Evolutionary conservation across 129 eudicot species (phyloP), one percentile per base, ranked within the genome.

Genomic region (Lonicera japonica): DNA sequence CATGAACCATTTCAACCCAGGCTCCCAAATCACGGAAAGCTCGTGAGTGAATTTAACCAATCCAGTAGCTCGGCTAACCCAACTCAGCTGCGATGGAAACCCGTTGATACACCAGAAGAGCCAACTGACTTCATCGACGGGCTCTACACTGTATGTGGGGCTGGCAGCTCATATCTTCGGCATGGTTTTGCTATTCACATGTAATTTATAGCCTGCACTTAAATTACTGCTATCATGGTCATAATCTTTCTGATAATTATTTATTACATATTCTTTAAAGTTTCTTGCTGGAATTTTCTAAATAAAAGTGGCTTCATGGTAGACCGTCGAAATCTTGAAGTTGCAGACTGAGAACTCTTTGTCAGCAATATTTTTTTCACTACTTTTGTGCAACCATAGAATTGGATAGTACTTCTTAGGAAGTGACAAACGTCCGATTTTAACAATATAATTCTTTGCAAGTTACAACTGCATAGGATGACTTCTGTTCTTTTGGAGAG

Each of bases 181-280:
- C 96, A 92, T 69, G 99, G 96, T 60, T 92, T 77, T 63, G 99
- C 99, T 10, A 81, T 92, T 79, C 99, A 92, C 85, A 92, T 92
- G 99, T 91, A 82, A 65, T 25, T 75, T 61, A 40, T 67, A 8
- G 60, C 73, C 57, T n/a, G 22, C 18, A 23, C 21, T 25, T 77
- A 4, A 22, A 70, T 38, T 65, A 14, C 21, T 67, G 14, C 11
- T 0, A n/a, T 58, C 20, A 10, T 61, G 18, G 39, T 68, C 14
- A 21, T 48, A 3, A 54, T 5, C n/a, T 17, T 62, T 19, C 48
- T n/a, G n/a, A n/a, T n/a, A n/a, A n/a, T n/a, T n/a, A n/a, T n/a
- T n/a, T n/a, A n/a, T n/a, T n/a, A n/a, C n/a, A n/a, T n/a, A n/a
- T n/a, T n/a, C n/a, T n/a, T n/a, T n/a, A n/a, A n/a, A n/a, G n/a